These are phyloP conservation scores for Oryza longistaminata DNA, from an alignment of 176 grass and related monocot genomes.

Conservation along the genomic window DNA sequence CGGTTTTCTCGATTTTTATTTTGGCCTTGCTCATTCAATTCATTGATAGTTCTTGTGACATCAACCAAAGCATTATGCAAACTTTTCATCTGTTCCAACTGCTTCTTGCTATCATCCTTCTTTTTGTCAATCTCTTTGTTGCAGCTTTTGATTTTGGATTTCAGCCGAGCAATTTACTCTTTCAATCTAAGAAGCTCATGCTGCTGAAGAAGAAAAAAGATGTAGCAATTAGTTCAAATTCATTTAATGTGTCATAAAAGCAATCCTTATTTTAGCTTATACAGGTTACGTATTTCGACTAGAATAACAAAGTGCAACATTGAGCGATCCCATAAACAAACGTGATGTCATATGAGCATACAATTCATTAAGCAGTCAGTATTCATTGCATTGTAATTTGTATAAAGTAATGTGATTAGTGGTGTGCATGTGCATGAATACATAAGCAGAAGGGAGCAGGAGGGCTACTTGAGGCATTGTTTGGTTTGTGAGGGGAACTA, in stretches of 20 bases:
- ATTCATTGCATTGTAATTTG: too few species aligned
- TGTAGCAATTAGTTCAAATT: constrained; percentile 13
- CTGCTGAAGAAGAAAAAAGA: constrained; percentile 62
- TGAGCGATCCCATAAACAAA: background rate
- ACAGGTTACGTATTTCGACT: background rate
- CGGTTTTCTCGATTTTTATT: constrained; percentile 66
- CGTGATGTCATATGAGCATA: constrained; percentile 3
- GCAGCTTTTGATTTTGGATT: constrained; percentile 98
- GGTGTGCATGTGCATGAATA: too few species aligned
- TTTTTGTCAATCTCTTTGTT: constrained; percentile 90
- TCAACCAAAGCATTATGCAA: constrained; percentile 73
- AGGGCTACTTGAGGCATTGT: too few species aligned
- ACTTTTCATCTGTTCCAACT: constrained; percentile 66
- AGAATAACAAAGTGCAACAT: background rate
- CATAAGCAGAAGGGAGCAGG: too few species aligned
- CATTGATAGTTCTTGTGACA: constrained; percentile 58
- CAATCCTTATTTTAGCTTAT: constrained; percentile 20
- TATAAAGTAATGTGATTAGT: too few species aligned
- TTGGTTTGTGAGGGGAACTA: too few species aligned
- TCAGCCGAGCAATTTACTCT: constrained; percentile 86
- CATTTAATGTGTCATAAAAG: background rate
- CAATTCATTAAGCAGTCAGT: background rate
- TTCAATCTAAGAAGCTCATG: constrained; percentile 88
- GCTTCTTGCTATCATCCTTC: constrained; percentile 85
- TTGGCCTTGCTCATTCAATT: constrained; percentile 72